A percentile compares a stretch with the other conserved stretches of the same genome.
phyloP scores from a whole-genome alignment of 495 filamentous ascomycete species.

The Evansstolkia leycettana region DNA sequence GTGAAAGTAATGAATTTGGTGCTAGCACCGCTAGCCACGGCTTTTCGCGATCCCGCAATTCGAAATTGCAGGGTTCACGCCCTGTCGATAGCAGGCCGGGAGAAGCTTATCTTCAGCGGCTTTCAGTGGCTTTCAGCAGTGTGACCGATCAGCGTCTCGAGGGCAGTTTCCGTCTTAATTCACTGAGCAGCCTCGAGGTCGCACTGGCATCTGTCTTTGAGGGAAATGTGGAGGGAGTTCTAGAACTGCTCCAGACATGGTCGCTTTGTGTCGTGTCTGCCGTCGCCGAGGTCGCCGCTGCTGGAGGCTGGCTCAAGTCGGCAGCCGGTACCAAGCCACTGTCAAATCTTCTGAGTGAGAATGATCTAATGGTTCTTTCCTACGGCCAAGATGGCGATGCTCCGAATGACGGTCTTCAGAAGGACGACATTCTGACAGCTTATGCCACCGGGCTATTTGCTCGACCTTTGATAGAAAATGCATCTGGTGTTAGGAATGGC shows the following conservation, averaged over 20 bases:
- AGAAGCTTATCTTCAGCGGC: constrained; percentile 39
- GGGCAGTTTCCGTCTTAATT: constrained; percentile 52
- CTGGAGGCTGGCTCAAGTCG: constrained; percentile 58
- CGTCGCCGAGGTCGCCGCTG: constrained; percentile 64
- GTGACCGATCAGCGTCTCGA: constrained; percentile 35
- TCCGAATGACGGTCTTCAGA: constrained; percentile 18
- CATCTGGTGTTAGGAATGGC: constrained; percentile 43
- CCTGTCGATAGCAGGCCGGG: constrained; percentile 31
- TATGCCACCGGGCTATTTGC: constrained; percentile 49
- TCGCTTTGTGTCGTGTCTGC: constrained; percentile 63
- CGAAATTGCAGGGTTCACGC: constrained; percentile 6
- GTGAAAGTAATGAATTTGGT: constrained; percentile 6
- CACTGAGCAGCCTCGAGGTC: constrained; percentile 59
- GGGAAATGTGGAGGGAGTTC: constrained; percentile 57
- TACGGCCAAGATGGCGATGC: constrained; percentile 28
- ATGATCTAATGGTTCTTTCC: constrained; percentile 50
- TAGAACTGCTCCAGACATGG: constrained; percentile 64
- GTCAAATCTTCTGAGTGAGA: constrained; percentile 36
- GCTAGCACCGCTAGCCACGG: constrained; percentile 14
- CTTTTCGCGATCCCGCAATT: constrained; percentile 17
- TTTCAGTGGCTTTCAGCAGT: constrained; percentile 37
- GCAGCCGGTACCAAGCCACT: constrained; percentile 13
- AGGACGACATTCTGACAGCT: constrained; percentile 59
- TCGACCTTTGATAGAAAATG: constrained; percentile 27
- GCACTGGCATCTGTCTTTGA: constrained; percentile 69